These are phyloP conservation scores for Chaetomium fimeti DNA, from an alignment of 495 filamentous ascomycete genomes.

Conservation along the genomic window DNA sequence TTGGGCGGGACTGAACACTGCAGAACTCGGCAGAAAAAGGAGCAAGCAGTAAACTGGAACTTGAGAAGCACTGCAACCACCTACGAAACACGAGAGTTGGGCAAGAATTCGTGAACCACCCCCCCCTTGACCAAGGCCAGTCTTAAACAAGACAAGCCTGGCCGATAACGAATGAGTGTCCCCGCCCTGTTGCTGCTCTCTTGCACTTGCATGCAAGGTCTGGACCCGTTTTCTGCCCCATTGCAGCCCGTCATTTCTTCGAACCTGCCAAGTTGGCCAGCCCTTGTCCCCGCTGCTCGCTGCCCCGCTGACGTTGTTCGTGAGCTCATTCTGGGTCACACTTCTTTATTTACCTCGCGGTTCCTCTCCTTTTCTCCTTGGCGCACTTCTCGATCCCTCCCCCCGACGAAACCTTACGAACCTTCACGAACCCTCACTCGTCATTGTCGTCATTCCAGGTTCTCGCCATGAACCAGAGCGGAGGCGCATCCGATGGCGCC, in stretches of 20 bases:
- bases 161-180: background rate
- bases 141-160: background rate
- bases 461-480: slow-evolving; percentile 18
- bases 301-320: slow-evolving; percentile 23
- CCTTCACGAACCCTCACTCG: background rate
- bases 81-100: too few relatives aligned
- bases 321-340: background rate
- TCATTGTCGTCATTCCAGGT: too few relatives aligned
- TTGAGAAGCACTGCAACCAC: too few relatives aligned
- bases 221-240: slow-evolving; percentile 9
- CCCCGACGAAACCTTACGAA: background rate
- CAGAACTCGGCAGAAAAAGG: background rate
- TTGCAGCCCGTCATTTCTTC: slow-evolving; percentile 20
- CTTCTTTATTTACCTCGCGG: slow-evolving; percentile 14
- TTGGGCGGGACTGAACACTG: background rate
- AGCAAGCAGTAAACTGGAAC: background rate
- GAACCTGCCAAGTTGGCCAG: slow-evolving; percentile 20
- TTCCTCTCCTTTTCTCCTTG: background rate
- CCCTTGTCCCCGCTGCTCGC: slow-evolving; percentile 9
- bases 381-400: background rate
- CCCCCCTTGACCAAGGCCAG: too few relatives aligned
- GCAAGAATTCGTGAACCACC: too few relatives aligned
- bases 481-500: slow-evolving; percentile 11
- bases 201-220: background rate
- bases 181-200: background rate